These are phyloP conservation scores for Scutellaria minor DNA, from an alignment of 257 asterid species.

Conservation along the genomic window DNA sequence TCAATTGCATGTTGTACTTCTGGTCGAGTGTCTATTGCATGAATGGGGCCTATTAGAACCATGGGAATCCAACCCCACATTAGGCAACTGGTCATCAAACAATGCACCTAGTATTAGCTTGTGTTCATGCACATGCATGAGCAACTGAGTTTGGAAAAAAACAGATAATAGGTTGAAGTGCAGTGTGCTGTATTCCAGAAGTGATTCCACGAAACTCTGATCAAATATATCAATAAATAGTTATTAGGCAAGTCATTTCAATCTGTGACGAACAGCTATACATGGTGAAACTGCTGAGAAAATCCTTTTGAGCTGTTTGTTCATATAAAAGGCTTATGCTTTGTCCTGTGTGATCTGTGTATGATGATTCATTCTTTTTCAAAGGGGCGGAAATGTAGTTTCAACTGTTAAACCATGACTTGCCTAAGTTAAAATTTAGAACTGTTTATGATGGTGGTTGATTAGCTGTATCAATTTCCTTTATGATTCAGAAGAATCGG, in stretches of 20 bases:
- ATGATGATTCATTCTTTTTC: background rate
- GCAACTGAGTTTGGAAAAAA: constrained; percentile 14
- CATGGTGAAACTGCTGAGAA: background rate
- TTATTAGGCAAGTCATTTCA: background rate
- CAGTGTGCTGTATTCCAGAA: background rate
- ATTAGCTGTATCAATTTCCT: background rate
- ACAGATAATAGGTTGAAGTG: background rate
- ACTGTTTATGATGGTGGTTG: constrained; percentile 4
- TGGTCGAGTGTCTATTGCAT: constrained; percentile 30
- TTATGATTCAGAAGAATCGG: background rate
- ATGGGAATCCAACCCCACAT: background rate
- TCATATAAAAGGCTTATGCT: background rate
- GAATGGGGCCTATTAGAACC: constrained; percentile 13
- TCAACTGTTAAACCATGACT: background rate
- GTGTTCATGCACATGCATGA: constrained; percentile 10
- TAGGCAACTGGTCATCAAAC: constrained; percentile 21
- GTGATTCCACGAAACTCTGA: background rate
- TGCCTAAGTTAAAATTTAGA: constrained; percentile 5
- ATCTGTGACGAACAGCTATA: background rate
- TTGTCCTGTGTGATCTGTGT: background rate
- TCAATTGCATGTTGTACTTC: background rate
- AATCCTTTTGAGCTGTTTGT: constrained; percentile 12
- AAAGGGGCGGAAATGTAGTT: background rate
- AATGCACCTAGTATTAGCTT: background rate
- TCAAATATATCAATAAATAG: background rate